Percentiles rank a stretch among this genome's conserved stretches.
Evolutionary conservation across 2,329 filamentous ascomycete species (phyloP).

Genomic region (Thermochaetoides dissita): DNA sequence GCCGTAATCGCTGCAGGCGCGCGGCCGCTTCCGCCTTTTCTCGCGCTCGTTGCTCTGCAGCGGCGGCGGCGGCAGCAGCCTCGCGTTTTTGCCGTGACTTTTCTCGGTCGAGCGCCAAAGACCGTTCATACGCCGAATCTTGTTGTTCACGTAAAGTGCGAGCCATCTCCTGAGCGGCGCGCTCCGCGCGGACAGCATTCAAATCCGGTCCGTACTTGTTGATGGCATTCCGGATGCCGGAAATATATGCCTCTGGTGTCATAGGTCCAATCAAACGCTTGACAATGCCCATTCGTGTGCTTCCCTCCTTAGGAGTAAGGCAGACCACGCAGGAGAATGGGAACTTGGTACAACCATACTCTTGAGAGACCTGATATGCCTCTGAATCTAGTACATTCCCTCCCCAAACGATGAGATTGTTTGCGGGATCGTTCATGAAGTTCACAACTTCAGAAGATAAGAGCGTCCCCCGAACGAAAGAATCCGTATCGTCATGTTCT

Average conservation of each 20-base stretch:
- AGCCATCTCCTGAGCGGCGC: constrained; percentile 68
- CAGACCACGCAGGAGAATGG: constrained; percentile 79
- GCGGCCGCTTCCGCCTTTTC: constrained; percentile 48
- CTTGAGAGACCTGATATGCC: constrained; percentile 81
- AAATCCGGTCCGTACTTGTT: constrained; percentile 64
- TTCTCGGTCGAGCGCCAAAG: constrained; percentile 74
- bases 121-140: constrained; percentile 86
- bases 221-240: constrained; percentile 61
- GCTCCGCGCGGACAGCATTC: constrained; percentile 57
- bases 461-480: constrained; percentile 71
- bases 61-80: constrained; percentile 56
- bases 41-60: constrained; percentile 48
- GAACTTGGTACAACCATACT: constrained; percentile 80
- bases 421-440: constrained; percentile 60
- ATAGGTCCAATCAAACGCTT: constrained; percentile 63
- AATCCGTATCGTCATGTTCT: constrained; percentile 82
- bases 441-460: constrained; percentile 58
- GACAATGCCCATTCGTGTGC: constrained; percentile 81
- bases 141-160: constrained; percentile 74
- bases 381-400: constrained; percentile 88
- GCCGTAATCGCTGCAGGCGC: constrained; percentile 28
- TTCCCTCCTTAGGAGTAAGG: constrained; percentile 71
- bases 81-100: constrained; percentile 64
- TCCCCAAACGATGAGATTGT: constrained; percentile 80
- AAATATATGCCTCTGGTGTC: constrained; percentile 55